phyloP scores from a whole-genome alignment of 192 early-diverging fungal species.

The Lunasporangiospora selenospora region DNA sequence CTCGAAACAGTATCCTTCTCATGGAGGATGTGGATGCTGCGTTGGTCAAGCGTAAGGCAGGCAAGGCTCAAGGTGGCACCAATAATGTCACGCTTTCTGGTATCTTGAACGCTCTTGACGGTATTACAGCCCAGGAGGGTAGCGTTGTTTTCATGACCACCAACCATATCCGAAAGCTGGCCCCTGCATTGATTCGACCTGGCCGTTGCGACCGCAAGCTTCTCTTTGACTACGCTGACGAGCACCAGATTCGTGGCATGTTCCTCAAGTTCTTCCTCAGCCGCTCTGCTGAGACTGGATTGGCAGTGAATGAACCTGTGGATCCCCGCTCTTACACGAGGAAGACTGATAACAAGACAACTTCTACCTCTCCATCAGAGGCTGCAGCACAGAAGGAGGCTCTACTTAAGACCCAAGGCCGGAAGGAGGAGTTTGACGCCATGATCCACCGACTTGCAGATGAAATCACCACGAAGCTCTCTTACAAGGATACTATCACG shows the following conservation, averaged over 20 bases:
- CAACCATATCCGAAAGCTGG: slow-evolving; percentile 52
- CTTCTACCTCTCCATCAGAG: not conserved
- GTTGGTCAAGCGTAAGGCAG: slow-evolving; percentile 32
- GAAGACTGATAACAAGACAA: not conserved
- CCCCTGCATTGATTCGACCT: slow-evolving; percentile 60
- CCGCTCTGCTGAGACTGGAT: too few relatives aligned
- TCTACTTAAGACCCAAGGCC: slow-evolving; percentile 28
- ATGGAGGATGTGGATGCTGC: slow-evolving; percentile 59
- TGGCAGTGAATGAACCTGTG: too few relatives aligned
- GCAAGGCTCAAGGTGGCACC: slow-evolving; percentile 19
- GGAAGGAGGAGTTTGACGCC: slow-evolving; percentile 36
- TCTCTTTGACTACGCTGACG: slow-evolving; percentile 55
- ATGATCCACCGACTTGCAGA: slow-evolving; percentile 30
- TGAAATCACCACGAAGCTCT: slow-evolving; percentile 24
- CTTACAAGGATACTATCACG: slow-evolving; percentile 22
- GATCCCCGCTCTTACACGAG: not conserved
- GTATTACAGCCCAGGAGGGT: slow-evolving; percentile 59
- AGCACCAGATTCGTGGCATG: slow-evolving; percentile 51
- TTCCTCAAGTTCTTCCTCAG: slow-evolving; percentile 51
- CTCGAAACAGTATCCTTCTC: slow-evolving; percentile 57
- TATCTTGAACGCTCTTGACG: slow-evolving; percentile 60
- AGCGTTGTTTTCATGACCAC: slow-evolving; percentile 59
- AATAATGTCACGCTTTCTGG: slow-evolving; percentile 53
- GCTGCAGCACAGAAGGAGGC: not conserved
- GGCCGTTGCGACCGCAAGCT: slow-evolving; percentile 61